These are phyloP conservation scores for Sclerotinia minor DNA, from an alignment of 2,329 filamentous ascomycete genomes.

Conservation along the genomic window DNA sequence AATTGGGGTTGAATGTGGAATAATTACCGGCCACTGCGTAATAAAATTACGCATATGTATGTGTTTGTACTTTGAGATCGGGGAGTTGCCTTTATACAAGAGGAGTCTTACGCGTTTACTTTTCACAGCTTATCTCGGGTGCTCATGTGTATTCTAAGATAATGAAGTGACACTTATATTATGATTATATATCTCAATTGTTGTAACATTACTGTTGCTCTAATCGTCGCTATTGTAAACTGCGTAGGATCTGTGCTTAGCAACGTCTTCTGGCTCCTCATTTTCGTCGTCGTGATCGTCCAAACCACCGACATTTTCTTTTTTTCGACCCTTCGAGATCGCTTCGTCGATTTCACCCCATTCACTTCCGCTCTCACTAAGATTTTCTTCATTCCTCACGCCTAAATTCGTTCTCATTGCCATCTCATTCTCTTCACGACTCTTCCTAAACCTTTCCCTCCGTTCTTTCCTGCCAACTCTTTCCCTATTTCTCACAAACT, in stretches of 20 bases:
- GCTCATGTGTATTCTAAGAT: constrained; percentile 23
- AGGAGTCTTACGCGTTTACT: constrained; percentile 19
- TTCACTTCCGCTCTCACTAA: constrained; percentile 19
- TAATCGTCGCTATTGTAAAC: constrained; percentile 24
- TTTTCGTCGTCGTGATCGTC: not conserved
- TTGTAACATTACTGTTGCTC: not conserved
- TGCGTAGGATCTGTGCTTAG: constrained; percentile 15
- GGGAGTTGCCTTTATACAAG: constrained; percentile 6
- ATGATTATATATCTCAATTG: constrained; percentile 1
- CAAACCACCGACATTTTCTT: not conserved
- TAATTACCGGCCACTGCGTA: constrained; percentile 25
- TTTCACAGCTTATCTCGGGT: not conserved
- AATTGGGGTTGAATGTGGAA: constrained; percentile 36
- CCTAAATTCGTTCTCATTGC: not conserved
- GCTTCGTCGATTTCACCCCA: constrained; percentile 18
- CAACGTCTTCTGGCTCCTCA: not conserved
- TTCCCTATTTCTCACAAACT: constrained; percentile 34
- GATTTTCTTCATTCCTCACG: not conserved
- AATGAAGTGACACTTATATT: constrained; percentile 21
- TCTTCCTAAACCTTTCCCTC: constrained; percentile 8
- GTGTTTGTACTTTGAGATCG: constrained; percentile 20
- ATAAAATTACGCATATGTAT: constrained; percentile 14
- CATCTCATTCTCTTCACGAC: not conserved
- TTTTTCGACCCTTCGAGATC: not conserved
- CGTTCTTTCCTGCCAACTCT: constrained; percentile 28